Percentiles rank a stretch among this genome's conserved stretches.
These are phyloP conservation scores for Trametes meyenii DNA, from an alignment of 768 basidiomycete species.

Conservation along the genomic window DNA sequence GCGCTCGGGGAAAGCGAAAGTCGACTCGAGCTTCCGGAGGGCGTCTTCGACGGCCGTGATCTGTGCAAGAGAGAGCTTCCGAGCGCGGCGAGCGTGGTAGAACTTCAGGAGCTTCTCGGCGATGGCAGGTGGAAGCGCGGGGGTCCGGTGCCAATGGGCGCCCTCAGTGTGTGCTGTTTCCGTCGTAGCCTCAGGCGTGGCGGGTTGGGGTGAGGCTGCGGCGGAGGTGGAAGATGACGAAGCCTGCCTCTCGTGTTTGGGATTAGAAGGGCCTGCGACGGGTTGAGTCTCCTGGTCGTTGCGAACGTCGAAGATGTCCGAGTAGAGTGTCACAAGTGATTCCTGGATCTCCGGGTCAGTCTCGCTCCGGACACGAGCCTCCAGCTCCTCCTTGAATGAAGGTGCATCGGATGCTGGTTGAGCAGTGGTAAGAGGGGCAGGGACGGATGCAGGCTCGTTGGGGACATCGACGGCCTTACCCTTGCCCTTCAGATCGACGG, in stretches of 20 bases:
- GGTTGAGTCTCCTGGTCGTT: background rate
- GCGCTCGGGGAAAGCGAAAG: constrained; percentile 43
- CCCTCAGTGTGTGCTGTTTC: background rate
- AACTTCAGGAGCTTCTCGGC: constrained; percentile 32
- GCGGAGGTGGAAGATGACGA: background rate
- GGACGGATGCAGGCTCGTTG: background rate
- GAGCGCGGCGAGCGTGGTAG: constrained; percentile 34
- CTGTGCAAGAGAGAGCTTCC: constrained; percentile 42
- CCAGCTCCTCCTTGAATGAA: constrained; percentile 23
- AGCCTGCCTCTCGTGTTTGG: background rate
- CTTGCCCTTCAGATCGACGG: constrained; percentile 26
- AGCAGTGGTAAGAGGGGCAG: background rate
- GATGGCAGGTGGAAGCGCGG: constrained; percentile 23
- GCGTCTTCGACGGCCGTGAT: constrained; percentile 46
- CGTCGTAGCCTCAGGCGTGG: background rate
- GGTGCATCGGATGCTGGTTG: background rate
- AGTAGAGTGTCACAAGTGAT: constrained; percentile 21
- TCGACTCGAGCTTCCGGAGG: constrained; percentile 38
- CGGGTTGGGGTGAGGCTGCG: background rate
- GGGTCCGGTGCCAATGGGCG: constrained; percentile 22
- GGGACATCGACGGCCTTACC: constrained; percentile 27
- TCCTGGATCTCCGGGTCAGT: constrained; percentile 21
- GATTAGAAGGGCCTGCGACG: constrained; percentile 5
- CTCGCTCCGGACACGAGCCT: constrained; percentile 20
- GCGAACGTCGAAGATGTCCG: constrained; percentile 17